phyloP scores from a whole-genome alignment of 78 protist genomes.

The Dictyostelium capitatum region DNA sequence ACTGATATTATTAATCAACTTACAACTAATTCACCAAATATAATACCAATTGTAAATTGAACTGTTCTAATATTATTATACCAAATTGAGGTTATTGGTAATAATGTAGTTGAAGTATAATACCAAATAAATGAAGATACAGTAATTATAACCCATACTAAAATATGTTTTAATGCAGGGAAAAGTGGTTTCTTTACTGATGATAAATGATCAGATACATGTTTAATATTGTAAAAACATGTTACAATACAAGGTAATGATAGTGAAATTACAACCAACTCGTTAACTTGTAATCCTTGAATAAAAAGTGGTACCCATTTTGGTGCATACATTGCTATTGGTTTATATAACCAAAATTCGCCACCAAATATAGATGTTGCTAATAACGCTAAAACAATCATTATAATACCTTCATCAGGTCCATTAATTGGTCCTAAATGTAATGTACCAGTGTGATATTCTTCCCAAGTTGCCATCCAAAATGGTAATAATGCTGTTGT shows the following conservation, averaged over 20 bases:
- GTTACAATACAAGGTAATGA: slow-evolving; percentile 38
- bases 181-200: slow-evolving; percentile 24
- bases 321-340: background rate
- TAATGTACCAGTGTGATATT: slow-evolving; percentile 77
- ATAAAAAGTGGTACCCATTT: background rate
- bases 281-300: background rate
- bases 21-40: slow-evolving; percentile 80
- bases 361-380: slow-evolving; percentile 37
- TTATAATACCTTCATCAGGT: slow-evolving; percentile 79
- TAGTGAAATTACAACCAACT: slow-evolving; percentile 5
- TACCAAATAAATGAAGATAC: slow-evolving; percentile 61
- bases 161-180: slow-evolving; percentile 58
- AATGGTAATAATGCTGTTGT: slow-evolving; percentile 60
- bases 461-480: slow-evolving; percentile 85
- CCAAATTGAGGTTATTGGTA: slow-evolving; percentile 44
- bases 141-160: slow-evolving; percentile 55
- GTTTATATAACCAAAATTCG: slow-evolving; percentile 37
- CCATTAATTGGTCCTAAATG: slow-evolving; percentile 77
- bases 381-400: slow-evolving; percentile 31
- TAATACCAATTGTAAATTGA: slow-evolving; percentile 53
- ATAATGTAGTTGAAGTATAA: slow-evolving; percentile 47
- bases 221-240: slow-evolving; percentile 4
- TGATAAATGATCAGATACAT: slow-evolving; percentile 16
- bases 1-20: too few species aligned
- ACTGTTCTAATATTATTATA: slow-evolving; percentile 39